Conservation (phyloP, 2,329 filamentous ascomycete genomes). For the Dactylellina parvicollis region DNA sequence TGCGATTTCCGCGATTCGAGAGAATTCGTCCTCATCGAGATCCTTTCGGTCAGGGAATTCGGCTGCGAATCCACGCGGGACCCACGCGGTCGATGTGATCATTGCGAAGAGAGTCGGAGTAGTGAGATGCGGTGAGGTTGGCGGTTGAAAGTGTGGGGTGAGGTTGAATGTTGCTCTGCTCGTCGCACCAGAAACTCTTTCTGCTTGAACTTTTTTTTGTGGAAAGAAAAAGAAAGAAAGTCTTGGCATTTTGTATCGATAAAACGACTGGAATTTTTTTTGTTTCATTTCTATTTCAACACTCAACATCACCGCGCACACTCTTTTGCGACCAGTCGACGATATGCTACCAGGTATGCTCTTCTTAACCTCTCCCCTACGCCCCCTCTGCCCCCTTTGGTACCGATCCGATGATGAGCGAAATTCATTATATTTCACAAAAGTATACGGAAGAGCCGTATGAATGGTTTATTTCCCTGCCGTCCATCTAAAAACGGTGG, state of each 20-base stretch:
- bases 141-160: too few species aligned
- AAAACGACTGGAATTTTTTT: constrained; percentile 29
- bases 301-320: constrained; percentile 8
- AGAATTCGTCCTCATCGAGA: constrained; percentile 78
- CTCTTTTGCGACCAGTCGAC: background rate
- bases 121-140: too few species aligned
- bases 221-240: background rate
- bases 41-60: constrained; percentile 79
- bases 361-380: background rate
- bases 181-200: constrained; percentile 7
- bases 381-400: background rate
- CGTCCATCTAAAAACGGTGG: background rate
- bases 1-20: constrained; percentile 77
- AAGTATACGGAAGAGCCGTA: constrained; percentile 54
- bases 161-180: constrained; percentile 1
- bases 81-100: constrained; percentile 81
- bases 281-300: background rate
- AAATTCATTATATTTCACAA: constrained; percentile 53
- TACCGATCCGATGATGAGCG: constrained; percentile 48
- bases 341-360: background rate
- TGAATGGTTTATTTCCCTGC: constrained; percentile 46
- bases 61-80: constrained; percentile 78
- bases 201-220: constrained; percentile 52
- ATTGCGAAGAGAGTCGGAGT: constrained; percentile 62
- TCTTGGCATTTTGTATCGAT: constrained; percentile 33